Percentiles rank a stretch among this genome's conserved stretches.
Conservation (phyloP, 75 land plant genomes). For the Chamaecyparis obtusa region DNA sequence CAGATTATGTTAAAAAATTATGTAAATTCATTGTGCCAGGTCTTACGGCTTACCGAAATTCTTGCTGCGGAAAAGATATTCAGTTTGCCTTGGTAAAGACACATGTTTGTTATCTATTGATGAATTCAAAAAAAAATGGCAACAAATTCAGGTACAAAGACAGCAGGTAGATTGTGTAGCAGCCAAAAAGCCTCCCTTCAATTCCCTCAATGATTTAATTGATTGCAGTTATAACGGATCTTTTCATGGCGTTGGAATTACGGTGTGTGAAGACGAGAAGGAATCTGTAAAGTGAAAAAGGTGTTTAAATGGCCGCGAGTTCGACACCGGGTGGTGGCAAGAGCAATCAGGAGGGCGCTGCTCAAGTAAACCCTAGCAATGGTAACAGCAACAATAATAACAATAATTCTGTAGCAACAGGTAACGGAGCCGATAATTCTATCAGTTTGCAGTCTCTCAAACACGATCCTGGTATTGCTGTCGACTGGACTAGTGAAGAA, state of each 20-base stretch:
- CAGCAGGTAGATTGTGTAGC: neutral
- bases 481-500: conserved; percentile 60
- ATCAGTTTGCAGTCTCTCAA: conserved; percentile 25
- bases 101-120: too few species aligned
- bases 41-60: too few species aligned
- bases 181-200: neutral
- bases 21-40: too few species aligned
- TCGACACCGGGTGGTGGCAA: conserved; percentile 10
- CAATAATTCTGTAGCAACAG: too few species aligned
- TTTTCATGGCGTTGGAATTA: neutral
- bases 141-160: neutral
- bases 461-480: conserved; percentile 48
- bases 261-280: neutral
- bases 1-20: too few species aligned
- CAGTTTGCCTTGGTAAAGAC: too few species aligned
- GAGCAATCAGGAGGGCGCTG: neutral
- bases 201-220: neutral
- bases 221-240: neutral
- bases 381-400: neutral
- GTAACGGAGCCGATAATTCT: conserved; percentile 9
- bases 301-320: conserved; percentile 10
- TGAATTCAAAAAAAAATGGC: neutral
- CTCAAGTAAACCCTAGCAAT: conserved; percentile 14
- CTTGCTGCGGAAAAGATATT: too few species aligned
- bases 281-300: neutral